phyloP scores from a whole-genome alignment of 768 basidiomycete species.

The Leccinellum rugosiceps region DNA sequence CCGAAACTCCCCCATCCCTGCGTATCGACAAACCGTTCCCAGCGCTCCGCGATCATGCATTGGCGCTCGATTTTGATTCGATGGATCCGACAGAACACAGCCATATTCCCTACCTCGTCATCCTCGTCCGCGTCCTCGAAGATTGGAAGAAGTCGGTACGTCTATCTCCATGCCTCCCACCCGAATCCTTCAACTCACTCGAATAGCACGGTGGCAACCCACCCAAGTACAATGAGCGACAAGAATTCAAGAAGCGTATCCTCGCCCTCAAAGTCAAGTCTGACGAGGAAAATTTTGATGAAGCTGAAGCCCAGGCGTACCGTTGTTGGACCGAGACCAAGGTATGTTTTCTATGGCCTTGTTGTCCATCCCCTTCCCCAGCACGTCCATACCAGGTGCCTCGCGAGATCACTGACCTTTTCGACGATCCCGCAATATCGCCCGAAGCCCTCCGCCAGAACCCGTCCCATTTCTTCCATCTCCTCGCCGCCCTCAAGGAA shows the following conservation, averaged over 20 bases:
- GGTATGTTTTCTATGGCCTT: slow-evolving; percentile 22
- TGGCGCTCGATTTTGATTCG: slow-evolving; percentile 63
- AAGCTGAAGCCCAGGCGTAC: slow-evolving; percentile 86
- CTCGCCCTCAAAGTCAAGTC: slow-evolving; percentile 61
- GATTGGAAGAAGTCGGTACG: slow-evolving; percentile 78
- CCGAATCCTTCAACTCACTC: background rate
- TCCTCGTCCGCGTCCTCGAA: slow-evolving; percentile 79
- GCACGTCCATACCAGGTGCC: slow-evolving; percentile 48
- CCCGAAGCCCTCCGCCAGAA: slow-evolving; percentile 37
- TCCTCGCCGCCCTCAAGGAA: slow-evolving; percentile 67
- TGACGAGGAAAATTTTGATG: slow-evolving; percentile 98
- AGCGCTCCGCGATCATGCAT: slow-evolving; percentile 68
- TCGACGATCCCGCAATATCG: slow-evolving; percentile 55
- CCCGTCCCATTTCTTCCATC: slow-evolving; percentile 73
- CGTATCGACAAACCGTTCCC: slow-evolving; percentile 91
- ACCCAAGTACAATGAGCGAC: slow-evolving; percentile 59
- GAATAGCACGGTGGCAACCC: slow-evolving; percentile 62
- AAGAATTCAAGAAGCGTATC: slow-evolving; percentile 71
- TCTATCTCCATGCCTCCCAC: background rate
- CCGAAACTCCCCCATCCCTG: slow-evolving; percentile 69
- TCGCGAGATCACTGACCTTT: slow-evolving; percentile 59
- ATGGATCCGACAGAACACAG: slow-evolving; percentile 89
- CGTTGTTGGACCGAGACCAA: slow-evolving; percentile 65
- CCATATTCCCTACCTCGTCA: slow-evolving; percentile 87
- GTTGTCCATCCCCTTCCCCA: background rate